A percentile compares a stretch with the other conserved stretches of the same genome.
These are phyloP conservation scores for Nyctanthes arbortristis DNA, from an alignment of 257 asterid genomes.

Conservation along the genomic window DNA sequence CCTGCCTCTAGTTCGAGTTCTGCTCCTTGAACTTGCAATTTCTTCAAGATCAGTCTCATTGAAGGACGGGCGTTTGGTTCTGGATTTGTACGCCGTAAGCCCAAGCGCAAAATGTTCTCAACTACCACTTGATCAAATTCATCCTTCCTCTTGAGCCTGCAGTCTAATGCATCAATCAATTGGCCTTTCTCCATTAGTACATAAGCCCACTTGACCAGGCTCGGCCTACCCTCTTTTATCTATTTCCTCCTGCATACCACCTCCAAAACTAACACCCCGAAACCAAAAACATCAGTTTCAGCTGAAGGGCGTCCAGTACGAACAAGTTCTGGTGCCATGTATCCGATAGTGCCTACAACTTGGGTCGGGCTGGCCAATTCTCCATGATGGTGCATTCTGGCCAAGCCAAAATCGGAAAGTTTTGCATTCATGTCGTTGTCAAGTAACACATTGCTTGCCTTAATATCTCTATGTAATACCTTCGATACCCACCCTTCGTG, in stretches of 20 bases:
- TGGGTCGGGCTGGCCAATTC: conserved; percentile 46
- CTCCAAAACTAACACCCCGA: conserved; percentile 52
- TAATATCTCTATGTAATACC: conserved; percentile 63
- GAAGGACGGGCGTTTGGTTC: conserved; percentile 53
- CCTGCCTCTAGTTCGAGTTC: conserved; percentile 35
- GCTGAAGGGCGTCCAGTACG: conserved; percentile 53
- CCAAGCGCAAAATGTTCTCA: conserved; percentile 50
- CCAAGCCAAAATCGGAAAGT: conserved; percentile 64
- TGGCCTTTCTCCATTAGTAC: conserved; percentile 35
- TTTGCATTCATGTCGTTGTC: conserved; percentile 62
- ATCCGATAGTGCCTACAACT: conserved; percentile 62
- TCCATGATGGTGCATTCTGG: conserved; percentile 52
- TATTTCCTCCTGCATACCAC: conserved; percentile 60
- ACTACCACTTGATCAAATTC: conserved; percentile 41
- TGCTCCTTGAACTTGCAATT: neutral
- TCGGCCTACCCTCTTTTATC: conserved; percentile 44
- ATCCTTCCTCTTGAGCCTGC: conserved; percentile 30
- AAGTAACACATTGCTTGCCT: conserved; percentile 61
- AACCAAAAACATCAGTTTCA: conserved; percentile 51
- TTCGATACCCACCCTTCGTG: conserved; percentile 64
- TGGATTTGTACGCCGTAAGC: conserved; percentile 50
- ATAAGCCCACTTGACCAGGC: conserved; percentile 49
- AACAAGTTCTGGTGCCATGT: conserved; percentile 57
- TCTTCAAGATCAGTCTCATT: conserved; percentile 53
- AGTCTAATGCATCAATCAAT: conserved; percentile 42